Percentiles rank a stretch among this genome's conserved stretches.
Evolutionary conservation across 2,329 filamentous ascomycete species (phyloP).

Genomic region (Xylariomycetidae sp.): DNA sequence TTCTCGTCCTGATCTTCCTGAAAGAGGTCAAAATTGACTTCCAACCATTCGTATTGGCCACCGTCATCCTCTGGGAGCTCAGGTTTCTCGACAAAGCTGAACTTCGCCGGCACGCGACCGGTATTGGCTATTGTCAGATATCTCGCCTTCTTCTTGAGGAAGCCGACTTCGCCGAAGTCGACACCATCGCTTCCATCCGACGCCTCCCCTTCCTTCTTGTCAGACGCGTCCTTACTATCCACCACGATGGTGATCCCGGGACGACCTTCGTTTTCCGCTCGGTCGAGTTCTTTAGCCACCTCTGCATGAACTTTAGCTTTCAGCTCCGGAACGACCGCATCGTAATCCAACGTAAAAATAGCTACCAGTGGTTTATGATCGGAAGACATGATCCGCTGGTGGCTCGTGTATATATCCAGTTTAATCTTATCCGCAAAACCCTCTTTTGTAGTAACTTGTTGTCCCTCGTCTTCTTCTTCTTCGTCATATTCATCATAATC

Average conservation of each 20-base stretch:
- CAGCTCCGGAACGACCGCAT: conserved; percentile 78
- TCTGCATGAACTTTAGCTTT: conserved; percentile 82
- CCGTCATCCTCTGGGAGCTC: conserved; percentile 37
- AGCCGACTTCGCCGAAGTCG: conserved; percentile 73
- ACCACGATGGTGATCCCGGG: conserved; percentile 80
- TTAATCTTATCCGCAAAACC: conserved; percentile 51
- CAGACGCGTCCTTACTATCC: conserved; percentile 48
- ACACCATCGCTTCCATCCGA: conserved; percentile 53
- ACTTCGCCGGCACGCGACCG: conserved; percentile 71
- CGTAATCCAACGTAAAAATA: conserved; percentile 78
- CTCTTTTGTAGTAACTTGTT: conserved; percentile 52
- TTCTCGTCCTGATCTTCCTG: conserved; percentile 8
- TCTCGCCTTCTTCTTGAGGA: conserved; percentile 59
- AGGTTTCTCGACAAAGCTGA: conserved; percentile 75
- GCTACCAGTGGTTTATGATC: conserved; percentile 92
- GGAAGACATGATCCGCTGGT: conserved; percentile 85
- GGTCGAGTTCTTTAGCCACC: conserved; percentile 81
- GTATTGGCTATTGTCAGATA: conserved; percentile 89
- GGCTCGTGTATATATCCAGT: conserved; percentile 71
- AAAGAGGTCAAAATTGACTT: conserved; percentile 16
- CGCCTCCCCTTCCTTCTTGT: conserved; percentile 31
- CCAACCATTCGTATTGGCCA: conserved; percentile 20
- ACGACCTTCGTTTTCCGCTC: conserved; percentile 84
- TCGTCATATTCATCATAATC: conserved; percentile 58
- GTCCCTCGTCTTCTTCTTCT: conserved; percentile 40